phyloP scores from a whole-genome alignment of 139 green algal species.

The Picochlorum costavermella region DNA sequence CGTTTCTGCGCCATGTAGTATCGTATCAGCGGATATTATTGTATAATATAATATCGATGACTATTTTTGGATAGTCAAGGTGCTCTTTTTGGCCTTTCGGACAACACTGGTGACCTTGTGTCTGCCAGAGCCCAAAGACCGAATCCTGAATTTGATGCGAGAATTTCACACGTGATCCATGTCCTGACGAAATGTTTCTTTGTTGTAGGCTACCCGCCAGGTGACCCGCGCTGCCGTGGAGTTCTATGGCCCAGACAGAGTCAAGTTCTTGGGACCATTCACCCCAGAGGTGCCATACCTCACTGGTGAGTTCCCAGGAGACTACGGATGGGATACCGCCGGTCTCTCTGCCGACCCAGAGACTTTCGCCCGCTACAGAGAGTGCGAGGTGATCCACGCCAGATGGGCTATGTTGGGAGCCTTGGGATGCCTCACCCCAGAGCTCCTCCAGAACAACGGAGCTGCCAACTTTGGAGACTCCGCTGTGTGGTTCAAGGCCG shows the following conservation, averaged over 20 bases:
- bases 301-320: conserved; percentile 80
- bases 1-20: background rate
- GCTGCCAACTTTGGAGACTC: conserved; percentile 47
- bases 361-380: conserved; percentile 79
- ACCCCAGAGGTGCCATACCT: conserved; percentile 55
- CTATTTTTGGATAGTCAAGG: too few relatives aligned
- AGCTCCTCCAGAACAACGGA: conserved; percentile 53
- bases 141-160: background rate
- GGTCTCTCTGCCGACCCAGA: conserved; percentile 89
- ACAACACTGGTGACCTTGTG: too few relatives aligned
- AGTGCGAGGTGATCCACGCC: conserved; percentile 95
- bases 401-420: conserved; percentile 95
- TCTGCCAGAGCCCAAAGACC: too few relatives aligned
- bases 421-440: conserved; percentile 59
- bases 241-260: conserved; percentile 43
- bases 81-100: too few relatives aligned
- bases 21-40: too few relatives aligned
- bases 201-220: conserved; percentile 37
- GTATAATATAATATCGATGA: too few relatives aligned
- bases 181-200: background rate
- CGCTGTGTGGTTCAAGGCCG: conserved; percentile 87
- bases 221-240: conserved; percentile 30
- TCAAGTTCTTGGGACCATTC: conserved; percentile 72
- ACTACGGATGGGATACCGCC: conserved; percentile 93
- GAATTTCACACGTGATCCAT: background rate